A percentile compares a stretch with the other conserved stretches of the same genome.
phyloP scores from a whole-genome alignment of 2,329 filamentous ascomycete genomes.

The Ophiocordyceps polyrhachis-furcata region DNA sequence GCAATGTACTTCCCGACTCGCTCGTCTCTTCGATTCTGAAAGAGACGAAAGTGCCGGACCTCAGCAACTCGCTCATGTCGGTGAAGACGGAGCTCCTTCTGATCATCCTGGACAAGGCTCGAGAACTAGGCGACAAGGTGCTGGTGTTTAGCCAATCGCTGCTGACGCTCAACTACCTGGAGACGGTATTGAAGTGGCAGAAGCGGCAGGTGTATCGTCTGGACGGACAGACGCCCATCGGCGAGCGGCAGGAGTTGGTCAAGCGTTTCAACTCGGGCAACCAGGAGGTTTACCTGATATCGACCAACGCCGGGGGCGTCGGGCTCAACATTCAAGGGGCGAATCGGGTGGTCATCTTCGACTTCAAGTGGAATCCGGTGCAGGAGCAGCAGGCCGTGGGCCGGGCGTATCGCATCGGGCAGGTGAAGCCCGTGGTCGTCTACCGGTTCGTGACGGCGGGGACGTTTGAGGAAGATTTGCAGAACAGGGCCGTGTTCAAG shows the following conservation, averaged over 20 bases:
- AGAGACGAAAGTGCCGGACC: constrained; percentile 19
- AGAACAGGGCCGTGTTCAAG: constrained; percentile 66
- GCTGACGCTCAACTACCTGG: constrained; percentile 49
- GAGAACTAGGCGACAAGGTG: constrained; percentile 47
- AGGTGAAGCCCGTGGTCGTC: constrained; percentile 63
- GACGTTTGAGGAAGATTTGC: constrained; percentile 58
- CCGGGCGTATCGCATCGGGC: constrained; percentile 69
- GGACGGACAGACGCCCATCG: constrained; percentile 43
- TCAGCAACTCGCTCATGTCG: constrained; percentile 34
- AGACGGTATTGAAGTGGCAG: constrained; percentile 31
- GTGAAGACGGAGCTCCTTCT: constrained; percentile 50
- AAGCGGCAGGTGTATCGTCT: constrained; percentile 36
- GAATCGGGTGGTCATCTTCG: constrained; percentile 73
- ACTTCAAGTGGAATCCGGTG: constrained; percentile 64
- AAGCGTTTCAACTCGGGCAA: constrained; percentile 47
- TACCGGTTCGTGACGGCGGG: constrained; percentile 66
- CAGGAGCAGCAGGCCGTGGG: constrained; percentile 78
- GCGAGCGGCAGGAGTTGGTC: constrained; percentile 39
- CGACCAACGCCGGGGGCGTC: constrained; percentile 62
- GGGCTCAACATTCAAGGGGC: constrained; percentile 73
- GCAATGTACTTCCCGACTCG: constrained; percentile 7
- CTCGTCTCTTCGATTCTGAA: constrained; percentile 13
- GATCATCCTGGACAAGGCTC: constrained; percentile 49
- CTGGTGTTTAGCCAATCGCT: constrained; percentile 66
- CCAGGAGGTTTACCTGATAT: constrained; percentile 55